These are phyloP conservation scores for Nidularia pulvinata DNA, from an alignment of 768 basidiomycete genomes.

Conservation along the genomic window DNA sequence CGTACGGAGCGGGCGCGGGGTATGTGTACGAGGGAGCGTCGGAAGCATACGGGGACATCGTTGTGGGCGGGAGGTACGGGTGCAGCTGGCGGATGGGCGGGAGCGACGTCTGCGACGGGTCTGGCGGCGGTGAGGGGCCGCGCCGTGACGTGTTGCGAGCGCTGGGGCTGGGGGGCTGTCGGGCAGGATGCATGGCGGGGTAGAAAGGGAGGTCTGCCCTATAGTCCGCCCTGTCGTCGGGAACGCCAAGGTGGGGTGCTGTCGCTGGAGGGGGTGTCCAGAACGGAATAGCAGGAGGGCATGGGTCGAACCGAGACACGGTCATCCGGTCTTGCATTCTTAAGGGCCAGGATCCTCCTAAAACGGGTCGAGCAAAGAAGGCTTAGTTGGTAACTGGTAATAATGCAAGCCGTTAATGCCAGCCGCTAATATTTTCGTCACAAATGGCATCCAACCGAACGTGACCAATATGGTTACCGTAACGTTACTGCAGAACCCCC, in stretches of 20 bases:
- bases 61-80: constrained; percentile 58
- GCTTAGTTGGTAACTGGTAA: too few species aligned
- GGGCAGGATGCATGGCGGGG: background rate
- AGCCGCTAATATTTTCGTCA: too few species aligned
- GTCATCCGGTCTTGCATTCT: too few species aligned
- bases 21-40: constrained; percentile 42
- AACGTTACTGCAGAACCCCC: constrained; percentile 12
- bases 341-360: too few species aligned
- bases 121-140: constrained; percentile 14
- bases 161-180: constrained; percentile 16
- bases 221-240: too few species aligned
- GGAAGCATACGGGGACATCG: background rate
- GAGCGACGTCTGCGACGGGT: constrained; percentile 36
- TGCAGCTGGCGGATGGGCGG: constrained; percentile 73
- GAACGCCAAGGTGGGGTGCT: too few species aligned
- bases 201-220: background rate
- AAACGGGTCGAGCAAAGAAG: too few species aligned
- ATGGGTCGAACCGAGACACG: too few species aligned
- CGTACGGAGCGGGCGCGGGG: constrained; percentile 5
- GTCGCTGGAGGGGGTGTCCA: too few species aligned
- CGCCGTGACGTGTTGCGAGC: constrained; percentile 14
- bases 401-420: too few species aligned
- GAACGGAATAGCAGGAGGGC: too few species aligned
- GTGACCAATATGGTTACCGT: constrained; percentile 29
- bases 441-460: background rate